Evolutionary conservation across 2,329 filamentous ascomycete genomes (phyloP).

Genomic region (Monilinia polystroma): DNA sequence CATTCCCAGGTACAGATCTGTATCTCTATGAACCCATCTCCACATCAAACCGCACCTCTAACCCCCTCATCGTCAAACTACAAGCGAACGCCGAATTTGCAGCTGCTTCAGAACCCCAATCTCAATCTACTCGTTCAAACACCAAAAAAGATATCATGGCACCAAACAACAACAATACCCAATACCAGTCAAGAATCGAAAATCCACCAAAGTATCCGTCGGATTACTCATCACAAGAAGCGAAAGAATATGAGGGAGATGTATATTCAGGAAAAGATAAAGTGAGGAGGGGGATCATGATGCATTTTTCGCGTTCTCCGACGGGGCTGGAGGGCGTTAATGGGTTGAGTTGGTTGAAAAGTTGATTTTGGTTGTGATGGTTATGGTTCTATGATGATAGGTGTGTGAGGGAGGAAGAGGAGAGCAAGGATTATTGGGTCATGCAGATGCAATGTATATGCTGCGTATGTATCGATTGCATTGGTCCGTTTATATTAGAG

Average conservation of each 20-base stretch:
- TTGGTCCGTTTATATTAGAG: no score
- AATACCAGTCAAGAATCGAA: no score
- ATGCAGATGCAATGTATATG: no score
- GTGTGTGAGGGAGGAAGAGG: no score
- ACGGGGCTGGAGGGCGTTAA: neutral
- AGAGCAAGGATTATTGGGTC: no score
- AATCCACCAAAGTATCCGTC: neutral
- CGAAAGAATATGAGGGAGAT: slow-evolving; percentile 24
- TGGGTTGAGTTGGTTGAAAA: neutral
- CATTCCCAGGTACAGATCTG: neutral
- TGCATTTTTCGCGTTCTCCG: neutral
- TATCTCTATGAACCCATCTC: neutral
- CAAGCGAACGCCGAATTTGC: neutral
- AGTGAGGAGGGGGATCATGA: neutral
- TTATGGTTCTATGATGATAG: no score
- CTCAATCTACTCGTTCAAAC: no score
- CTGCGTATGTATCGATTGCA: no score
- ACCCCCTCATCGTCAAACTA: no score
- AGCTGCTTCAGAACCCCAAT: no score
- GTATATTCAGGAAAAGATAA: neutral
- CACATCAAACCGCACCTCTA: neutral
- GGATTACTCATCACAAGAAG: neutral
- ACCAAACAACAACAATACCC: slow-evolving; percentile 32
- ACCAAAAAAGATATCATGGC: no score
- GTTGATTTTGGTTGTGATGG: no score